These are phyloP conservation scores for Blastocystis hominis DNA, from an alignment of 352 stramenopile genomes.

Conservation along the genomic window DNA sequence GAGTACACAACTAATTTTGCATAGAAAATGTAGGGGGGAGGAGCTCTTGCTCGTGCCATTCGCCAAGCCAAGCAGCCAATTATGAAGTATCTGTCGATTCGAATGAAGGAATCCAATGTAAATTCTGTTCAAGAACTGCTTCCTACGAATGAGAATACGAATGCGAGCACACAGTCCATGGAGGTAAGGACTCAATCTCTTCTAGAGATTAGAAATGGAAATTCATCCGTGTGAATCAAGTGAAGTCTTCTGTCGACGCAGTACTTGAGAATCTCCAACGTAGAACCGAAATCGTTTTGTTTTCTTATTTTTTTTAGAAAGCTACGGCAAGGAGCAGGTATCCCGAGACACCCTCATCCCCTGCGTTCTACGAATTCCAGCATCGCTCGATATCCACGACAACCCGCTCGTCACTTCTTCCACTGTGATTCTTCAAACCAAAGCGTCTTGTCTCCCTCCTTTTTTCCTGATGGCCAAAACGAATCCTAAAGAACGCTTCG, in stretches of 20 bases:
- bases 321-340: not conserved
- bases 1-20: not conserved
- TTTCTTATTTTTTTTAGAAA: not conserved
- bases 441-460: slow-evolving; percentile 76
- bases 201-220: slow-evolving; percentile 65
- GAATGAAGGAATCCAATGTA: slow-evolving; percentile 71
- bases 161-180: no score
- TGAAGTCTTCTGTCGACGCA: slow-evolving; percentile 64
- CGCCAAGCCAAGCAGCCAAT: slow-evolving; percentile 72
- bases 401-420: slow-evolving; percentile 70
- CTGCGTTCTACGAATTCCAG: slow-evolving; percentile 71
- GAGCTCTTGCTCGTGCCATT: slow-evolving; percentile 21
- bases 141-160: slow-evolving; percentile 70
- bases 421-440: slow-evolving; percentile 75
- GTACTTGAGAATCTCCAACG: not conserved
- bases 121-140: slow-evolving; percentile 71
- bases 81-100: slow-evolving; percentile 68
- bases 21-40: slow-evolving; percentile 68
- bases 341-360: slow-evolving; percentile 67
- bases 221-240: slow-evolving; percentile 68
- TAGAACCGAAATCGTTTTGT: not conserved
- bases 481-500: slow-evolving; percentile 60
- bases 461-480: slow-evolving; percentile 68
- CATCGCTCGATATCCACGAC: slow-evolving; percentile 74
- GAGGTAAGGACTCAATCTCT: slow-evolving; percentile 64